These are phyloP conservation scores for Spiraea crenata DNA, from an alignment of 331 rosid species.

Conservation along the genomic window DNA sequence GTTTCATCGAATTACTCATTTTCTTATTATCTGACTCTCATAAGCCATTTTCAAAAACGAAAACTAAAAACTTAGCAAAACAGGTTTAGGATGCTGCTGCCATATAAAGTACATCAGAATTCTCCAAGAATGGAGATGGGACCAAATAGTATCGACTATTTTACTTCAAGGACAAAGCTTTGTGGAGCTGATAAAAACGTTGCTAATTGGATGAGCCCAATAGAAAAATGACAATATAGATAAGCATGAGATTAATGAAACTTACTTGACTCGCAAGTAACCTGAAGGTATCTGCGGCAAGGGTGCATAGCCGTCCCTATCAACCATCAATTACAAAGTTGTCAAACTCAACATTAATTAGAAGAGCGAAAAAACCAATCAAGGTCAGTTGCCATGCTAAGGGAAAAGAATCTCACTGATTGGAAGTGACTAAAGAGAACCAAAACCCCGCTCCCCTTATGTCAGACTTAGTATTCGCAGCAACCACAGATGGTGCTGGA, in stretches of 20 bases:
- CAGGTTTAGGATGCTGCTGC: no score
- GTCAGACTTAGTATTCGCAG: conserved; percentile 13
- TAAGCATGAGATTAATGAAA: conserved; percentile 21
- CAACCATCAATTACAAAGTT: conserved; percentile 21
- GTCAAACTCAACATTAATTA: conserved; percentile 16
- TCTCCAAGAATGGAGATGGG: no score
- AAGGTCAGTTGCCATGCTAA: conserved; percentile 13
- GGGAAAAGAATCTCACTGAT: conserved; percentile 39
- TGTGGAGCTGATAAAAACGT: not conserved
- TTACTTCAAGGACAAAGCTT: no score
- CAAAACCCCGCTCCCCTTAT: conserved; percentile 33
- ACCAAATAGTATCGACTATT: no score
- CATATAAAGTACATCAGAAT: no score
- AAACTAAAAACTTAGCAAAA: no score
- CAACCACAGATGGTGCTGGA: conserved; percentile 22
- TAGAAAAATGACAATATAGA: not conserved
- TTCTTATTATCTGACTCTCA: no score
- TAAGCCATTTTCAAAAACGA: no score
- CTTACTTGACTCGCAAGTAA: conserved; percentile 61
- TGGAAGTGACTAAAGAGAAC: conserved; percentile 64
- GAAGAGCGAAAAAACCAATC: not conserved
- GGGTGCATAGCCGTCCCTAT: conserved; percentile 38
- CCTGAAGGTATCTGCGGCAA: conserved; percentile 56
- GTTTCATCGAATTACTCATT: no score
- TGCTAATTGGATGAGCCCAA: not conserved